Percentiles rank a stretch among this genome's conserved stretches.
Conservation (phyloP, 1,284 basidiomycete genomes). For the Puccinia polysora region DNA sequence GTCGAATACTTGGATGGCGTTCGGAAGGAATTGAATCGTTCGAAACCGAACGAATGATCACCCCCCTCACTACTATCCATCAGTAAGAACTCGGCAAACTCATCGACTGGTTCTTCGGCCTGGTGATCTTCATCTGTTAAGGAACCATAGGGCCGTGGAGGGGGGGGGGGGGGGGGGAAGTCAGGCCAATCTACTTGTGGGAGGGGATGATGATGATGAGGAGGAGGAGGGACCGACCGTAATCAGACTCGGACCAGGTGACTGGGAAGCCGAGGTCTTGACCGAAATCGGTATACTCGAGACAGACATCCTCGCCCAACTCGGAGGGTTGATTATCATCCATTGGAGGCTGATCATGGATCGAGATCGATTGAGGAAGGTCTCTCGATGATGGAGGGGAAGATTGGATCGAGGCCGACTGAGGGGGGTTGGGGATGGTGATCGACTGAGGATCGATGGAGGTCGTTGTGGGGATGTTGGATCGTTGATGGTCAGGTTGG, state of each 20-base stretch:
- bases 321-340: constrained; percentile 30
- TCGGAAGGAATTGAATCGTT: not conserved
- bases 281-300: constrained; percentile 42
- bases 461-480: not conserved
- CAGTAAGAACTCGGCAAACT: constrained; percentile 37
- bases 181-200: no score
- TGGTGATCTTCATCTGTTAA: constrained; percentile 35
- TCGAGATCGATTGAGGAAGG: not conserved
- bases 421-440: not conserved
- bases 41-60: not conserved
- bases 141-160: no score
- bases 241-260: constrained; percentile 42
- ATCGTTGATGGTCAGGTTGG: not conserved
- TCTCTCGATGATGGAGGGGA: not conserved
- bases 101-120: constrained; percentile 17
- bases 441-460: not conserved
- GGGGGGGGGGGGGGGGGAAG: not conserved
- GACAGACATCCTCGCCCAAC: constrained; percentile 40
- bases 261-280: constrained; percentile 34
- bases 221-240: constrained; percentile 6
- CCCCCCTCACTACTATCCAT: constrained; percentile 28
- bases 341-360: not conserved
- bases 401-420: not conserved
- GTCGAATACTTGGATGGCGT: not conserved
- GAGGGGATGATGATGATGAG: not conserved